These are phyloP conservation scores for Suillus ampliporus DNA, from an alignment of 768 basidiomycete species.

Conservation along the genomic window DNA sequence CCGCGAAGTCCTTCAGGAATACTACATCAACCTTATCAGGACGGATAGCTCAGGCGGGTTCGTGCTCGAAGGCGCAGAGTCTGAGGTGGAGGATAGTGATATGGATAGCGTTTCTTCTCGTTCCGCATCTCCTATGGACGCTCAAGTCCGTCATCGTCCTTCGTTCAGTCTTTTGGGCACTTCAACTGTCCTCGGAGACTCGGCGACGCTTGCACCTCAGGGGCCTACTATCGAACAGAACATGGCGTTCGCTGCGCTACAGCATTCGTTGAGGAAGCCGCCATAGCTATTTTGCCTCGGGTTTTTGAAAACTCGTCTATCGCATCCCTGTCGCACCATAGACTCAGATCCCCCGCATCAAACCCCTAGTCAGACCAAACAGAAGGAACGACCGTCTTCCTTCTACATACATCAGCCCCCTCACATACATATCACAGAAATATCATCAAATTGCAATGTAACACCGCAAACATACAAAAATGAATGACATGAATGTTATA, in stretches of 20 bases:
- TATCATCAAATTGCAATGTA: too few relatives aligned
- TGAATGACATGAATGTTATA: too few relatives aligned
- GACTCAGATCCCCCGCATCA: too few relatives aligned
- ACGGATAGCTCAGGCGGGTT: constrained; percentile 74
- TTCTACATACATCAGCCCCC: too few relatives aligned
- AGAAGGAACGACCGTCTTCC: too few relatives aligned
- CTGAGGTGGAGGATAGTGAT: constrained; percentile 56
- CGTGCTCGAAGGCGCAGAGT: constrained; percentile 52
- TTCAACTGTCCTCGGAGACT: constrained; percentile 45
- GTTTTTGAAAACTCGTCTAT: background rate
- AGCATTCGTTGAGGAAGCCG: constrained; percentile 46
- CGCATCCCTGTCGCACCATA: too few relatives aligned
- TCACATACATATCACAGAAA: too few relatives aligned
- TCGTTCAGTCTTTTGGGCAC: constrained; percentile 35
- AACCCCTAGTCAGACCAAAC: too few relatives aligned
- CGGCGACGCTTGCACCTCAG: constrained; percentile 47
- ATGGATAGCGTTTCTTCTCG: constrained; percentile 55
- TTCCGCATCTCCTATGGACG: constrained; percentile 51
- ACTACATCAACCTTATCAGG: constrained; percentile 91
- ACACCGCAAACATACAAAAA: too few relatives aligned
- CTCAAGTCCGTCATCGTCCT: constrained; percentile 32
- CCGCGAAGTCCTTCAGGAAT: constrained; percentile 87
- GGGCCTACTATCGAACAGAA: constrained; percentile 82
- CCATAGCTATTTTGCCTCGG: constrained; percentile 6
- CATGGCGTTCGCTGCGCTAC: constrained; percentile 79